Percentiles rank a stretch among this genome's conserved stretches.
phyloP scores from a whole-genome alignment of 768 basidiomycete genomes.

The Boletus fagicola region DNA sequence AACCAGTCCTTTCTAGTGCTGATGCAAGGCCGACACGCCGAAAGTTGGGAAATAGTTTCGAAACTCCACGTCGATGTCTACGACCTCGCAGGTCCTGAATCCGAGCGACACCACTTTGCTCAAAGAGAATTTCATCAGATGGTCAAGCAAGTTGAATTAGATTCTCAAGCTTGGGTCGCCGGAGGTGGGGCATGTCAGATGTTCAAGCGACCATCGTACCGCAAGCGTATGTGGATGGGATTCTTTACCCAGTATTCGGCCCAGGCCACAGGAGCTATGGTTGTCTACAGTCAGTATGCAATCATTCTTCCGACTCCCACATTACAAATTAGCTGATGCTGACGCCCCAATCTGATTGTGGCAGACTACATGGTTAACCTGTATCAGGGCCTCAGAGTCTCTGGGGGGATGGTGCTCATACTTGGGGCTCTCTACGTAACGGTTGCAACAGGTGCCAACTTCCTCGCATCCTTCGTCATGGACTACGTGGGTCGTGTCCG shows the following conservation, averaged over 20 bases:
- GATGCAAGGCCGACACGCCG: neutral
- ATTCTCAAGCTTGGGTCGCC: neutral
- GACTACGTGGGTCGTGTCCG: constrained; percentile 1
- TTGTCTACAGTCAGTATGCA: constrained; percentile 1
- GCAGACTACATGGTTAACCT: constrained; percentile 1
- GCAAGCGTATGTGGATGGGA: constrained; percentile 4
- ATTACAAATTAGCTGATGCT: neutral
- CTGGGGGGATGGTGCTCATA: neutral
- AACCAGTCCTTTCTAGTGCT: neutral
- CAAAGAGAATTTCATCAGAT: neutral
- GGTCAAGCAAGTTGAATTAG: neutral
- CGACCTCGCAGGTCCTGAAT: neutral
- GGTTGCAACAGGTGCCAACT: neutral
- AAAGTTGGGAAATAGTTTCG: neutral
- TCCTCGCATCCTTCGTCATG: neutral
- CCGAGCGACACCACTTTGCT: neutral
- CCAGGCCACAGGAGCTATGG: neutral
- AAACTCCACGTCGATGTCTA: neutral
- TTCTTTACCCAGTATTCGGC: neutral
- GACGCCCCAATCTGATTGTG: neutral
- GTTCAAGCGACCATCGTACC: constrained; percentile 1
- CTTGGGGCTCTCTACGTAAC: neutral
- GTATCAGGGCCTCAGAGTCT: neutral
- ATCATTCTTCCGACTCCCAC: neutral
- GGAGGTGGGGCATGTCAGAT: neutral